Evolutionary conservation across 2,329 filamentous ascomycete genomes (phyloP), one percentile per base, ranked within the genome.

Genomic region (Colletotrichum tanaceti): DNA sequence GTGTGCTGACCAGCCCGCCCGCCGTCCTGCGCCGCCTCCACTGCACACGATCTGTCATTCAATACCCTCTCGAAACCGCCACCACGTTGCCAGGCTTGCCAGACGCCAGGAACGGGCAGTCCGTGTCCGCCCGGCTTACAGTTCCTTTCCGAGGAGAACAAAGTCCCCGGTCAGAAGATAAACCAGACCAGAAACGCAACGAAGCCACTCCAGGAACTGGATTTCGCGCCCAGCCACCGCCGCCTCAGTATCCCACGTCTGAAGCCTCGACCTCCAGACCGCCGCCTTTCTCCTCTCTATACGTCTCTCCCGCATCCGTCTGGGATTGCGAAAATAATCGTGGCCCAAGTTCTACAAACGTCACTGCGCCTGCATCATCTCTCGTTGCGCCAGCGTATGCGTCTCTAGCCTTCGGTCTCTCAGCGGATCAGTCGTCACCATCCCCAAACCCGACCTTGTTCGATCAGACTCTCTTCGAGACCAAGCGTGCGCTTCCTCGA

Each of bases 401-500:
- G 68, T 79, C 82, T 22, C 74, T 79, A 60, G 78, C 79, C 52
- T 75, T 80, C 10, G 78, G 78, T 65, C 79, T 80, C 38, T 80
- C 80, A 55, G 77, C 78, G 10, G 75, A 77, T 63, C 76, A 79
- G 60, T 75, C 78, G 11, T 39, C 35, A 22, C 22, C 35, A 58
- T 20, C 52, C 44, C 58, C 59, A 10, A 73, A 76, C 53, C 74
- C 79, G 35, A 76, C 75, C 64, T 80, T 78, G 46, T 82, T 85
- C 66, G 81, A 83, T 74, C 84, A 88, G 73, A 80, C 83, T 65
- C 81, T 86, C 72, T 88, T 89, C 72, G 93, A 97, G 77, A 95
- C 93, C 76, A 97, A 97, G 82, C 90, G 91, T 75, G 92, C 90
- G 59, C 89, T 97, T 76, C 91, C 93, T n/a, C 86, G 84, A 74